These are phyloP conservation scores for Hymenoscyphus albidus DNA, from an alignment of 2,329 filamentous ascomycete genomes.

Conservation along the genomic window DNA sequence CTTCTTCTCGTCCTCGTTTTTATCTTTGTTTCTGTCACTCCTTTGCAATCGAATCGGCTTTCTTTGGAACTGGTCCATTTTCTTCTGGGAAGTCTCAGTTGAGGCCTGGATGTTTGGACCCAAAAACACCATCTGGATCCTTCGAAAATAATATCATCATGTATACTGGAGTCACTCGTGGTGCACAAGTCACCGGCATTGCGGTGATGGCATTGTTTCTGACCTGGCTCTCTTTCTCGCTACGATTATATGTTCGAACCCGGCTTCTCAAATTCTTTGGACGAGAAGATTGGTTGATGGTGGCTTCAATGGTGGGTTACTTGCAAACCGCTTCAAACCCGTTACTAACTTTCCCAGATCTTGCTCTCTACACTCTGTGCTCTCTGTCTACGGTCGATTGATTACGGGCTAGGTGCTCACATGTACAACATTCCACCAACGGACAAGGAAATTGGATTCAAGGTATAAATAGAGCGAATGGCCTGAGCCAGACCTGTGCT, in stretches of 20 bases:
- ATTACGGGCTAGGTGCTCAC: conserved; percentile 31
- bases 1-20: not conserved
- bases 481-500: not conserved
- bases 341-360: conserved; percentile 17
- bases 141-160: conserved; percentile 2
- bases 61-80: not conserved
- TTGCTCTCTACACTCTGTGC: conserved; percentile 28
- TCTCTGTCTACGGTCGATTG: conserved; percentile 23
- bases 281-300: conserved; percentile 32
- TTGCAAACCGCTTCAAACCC: not conserved
- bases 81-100: not conserved
- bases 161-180: conserved; percentile 22
- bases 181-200: conserved; percentile 32
- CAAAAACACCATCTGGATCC: not conserved
- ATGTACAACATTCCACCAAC: conserved; percentile 25
- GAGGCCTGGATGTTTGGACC: not conserved
- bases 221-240: conserved; percentile 32
- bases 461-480: conserved; percentile 18
- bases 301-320: conserved; percentile 28
- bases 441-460: conserved; percentile 24
- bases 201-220: conserved; percentile 37
- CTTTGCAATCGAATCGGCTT: not conserved
- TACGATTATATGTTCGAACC: conserved; percentile 32
- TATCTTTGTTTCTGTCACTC: not conserved
- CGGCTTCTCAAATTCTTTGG: conserved; percentile 32